phyloP scores from a whole-genome alignment of 345 rosid genomes.

The Populus nigra region DNA sequence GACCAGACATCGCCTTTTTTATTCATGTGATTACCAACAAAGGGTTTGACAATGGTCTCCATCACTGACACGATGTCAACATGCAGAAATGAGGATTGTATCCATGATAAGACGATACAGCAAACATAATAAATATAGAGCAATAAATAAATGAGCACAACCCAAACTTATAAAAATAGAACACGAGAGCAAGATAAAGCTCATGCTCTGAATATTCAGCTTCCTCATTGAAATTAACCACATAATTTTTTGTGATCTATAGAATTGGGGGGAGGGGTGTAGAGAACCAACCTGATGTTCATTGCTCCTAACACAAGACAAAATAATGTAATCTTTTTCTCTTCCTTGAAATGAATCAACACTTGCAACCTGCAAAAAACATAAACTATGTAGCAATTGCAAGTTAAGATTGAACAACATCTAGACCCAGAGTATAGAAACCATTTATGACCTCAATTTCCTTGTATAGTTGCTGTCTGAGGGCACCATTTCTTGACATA shows the following conservation, averaged over 20 bases:
- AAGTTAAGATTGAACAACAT: constrained; percentile 4
- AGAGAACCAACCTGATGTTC: constrained; percentile 86
- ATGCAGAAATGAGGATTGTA: background rate
- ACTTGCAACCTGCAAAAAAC: constrained; percentile 71
- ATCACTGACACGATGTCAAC: background rate
- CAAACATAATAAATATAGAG: background rate
- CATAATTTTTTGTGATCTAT: background rate
- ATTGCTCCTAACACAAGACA: constrained; percentile 98
- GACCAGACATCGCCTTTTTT: background rate
- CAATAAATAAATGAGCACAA: background rate
- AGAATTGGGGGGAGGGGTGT: background rate
- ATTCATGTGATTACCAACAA: background rate
- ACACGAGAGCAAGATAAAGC: background rate
- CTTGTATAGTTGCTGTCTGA: constrained; percentile 96
- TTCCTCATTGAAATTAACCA: background rate
- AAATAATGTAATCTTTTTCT: constrained; percentile 95
- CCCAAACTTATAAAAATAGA: background rate
- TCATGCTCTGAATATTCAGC: background rate
- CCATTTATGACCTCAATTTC: constrained; percentile 80
- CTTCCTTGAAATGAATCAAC: constrained; percentile 99
- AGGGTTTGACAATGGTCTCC: background rate
- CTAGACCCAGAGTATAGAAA: constrained; percentile 1
- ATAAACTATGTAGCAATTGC: constrained; percentile 8
- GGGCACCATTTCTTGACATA: constrained; percentile 97
- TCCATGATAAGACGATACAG: background rate